Evolutionary conservation across 805 yeast genomes (phyloP).

Genomic region (Kazachstania martiniae): DNA sequence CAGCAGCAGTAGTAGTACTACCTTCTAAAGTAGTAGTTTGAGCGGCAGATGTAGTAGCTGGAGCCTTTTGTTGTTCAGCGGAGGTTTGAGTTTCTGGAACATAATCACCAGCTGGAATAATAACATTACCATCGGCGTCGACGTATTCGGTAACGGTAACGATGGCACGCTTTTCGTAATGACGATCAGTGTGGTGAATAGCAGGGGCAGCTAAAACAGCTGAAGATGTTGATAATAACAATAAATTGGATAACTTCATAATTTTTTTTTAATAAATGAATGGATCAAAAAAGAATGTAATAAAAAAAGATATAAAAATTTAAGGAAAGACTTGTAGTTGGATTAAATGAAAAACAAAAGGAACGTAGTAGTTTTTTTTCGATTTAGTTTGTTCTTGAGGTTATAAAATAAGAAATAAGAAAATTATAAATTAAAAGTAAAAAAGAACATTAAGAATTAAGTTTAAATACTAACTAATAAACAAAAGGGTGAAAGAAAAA

Average conservation of each 20-base stretch:
- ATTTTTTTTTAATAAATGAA: not conserved
- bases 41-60: constrained; percentile 9
- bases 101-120: constrained; percentile 8
- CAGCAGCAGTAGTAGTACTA: constrained; percentile 17
- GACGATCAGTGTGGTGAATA: constrained; percentile 14
- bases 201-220: constrained; percentile 24
- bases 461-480: too few relatives aligned
- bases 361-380: not conserved
- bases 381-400: too few relatives aligned
- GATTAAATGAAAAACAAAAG: not conserved
- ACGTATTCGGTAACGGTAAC: constrained; percentile 27
- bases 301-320: constrained; percentile 2
- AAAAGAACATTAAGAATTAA: too few relatives aligned
- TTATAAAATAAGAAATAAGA: too few relatives aligned
- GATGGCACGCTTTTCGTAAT: constrained; percentile 22
- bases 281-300: not conserved
- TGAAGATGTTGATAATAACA: constrained; percentile 16
- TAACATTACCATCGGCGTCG: constrained; percentile 23
- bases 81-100: constrained; percentile 17
- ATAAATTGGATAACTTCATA: constrained; percentile 18
- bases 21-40: constrained; percentile 12
- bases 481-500: too few relatives aligned
- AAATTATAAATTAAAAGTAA: too few relatives aligned
- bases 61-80: constrained; percentile 17
- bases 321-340: constrained; percentile 1